Conservation (phyloP, 805 yeast species). For the Saccharomycopsis oosterbeekiorum region DNA sequence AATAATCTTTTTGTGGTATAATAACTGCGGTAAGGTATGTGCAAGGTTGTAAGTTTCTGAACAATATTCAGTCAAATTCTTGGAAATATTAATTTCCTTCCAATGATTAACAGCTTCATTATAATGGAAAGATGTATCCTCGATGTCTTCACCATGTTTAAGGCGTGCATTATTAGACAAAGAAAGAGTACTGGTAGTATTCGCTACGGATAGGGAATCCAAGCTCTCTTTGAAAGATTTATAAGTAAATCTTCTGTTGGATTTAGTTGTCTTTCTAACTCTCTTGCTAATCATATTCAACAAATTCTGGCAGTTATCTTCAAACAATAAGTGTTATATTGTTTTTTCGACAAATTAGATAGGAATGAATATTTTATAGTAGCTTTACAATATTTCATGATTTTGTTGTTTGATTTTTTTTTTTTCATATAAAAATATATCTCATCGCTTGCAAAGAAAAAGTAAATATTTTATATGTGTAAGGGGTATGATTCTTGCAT, state of each 20-base stretch:
- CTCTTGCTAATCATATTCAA: constrained; percentile 19
- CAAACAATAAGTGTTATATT: too few relatives aligned
- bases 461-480: neutral
- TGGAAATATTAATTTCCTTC: constrained; percentile 77
- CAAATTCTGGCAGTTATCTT: neutral
- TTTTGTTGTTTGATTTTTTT: neutral
- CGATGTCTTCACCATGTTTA: constrained; percentile 52
- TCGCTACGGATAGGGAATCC: constrained; percentile 72
- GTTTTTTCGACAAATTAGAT: neutral
- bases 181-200: constrained; percentile 26
- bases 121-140: constrained; percentile 70
- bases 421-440: neutral
- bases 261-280: constrained; percentile 38
- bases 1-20: constrained; percentile 59
- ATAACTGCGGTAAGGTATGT: constrained; percentile 70
- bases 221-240: constrained; percentile 76
- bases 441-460: neutral
- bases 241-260: constrained; percentile 50
- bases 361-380: neutral
- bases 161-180: neutral
- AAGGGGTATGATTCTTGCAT: neutral
- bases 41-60: constrained; percentile 43
- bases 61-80: constrained; percentile 54
- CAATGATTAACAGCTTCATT: constrained; percentile 73
- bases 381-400: neutral